Percentiles rank a stretch among this genome's conserved stretches.
These are phyloP conservation scores for Trichosanthes truncata DNA, from an alignment of 306 rosid species.

Conservation along the genomic window DNA sequence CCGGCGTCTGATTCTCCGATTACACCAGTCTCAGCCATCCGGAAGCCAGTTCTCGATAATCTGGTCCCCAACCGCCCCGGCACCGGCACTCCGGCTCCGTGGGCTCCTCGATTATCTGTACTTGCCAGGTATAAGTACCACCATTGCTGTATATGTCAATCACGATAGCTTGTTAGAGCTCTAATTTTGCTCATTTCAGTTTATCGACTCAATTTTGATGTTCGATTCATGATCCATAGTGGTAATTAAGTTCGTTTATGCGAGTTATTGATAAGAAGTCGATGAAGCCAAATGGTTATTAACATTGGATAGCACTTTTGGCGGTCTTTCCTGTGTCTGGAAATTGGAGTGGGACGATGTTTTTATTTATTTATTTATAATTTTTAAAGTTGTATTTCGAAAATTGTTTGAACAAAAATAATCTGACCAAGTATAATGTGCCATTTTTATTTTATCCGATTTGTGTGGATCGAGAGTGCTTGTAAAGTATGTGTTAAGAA, in stretches of 20 bases:
- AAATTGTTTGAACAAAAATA: neutral
- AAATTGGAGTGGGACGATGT: neutral
- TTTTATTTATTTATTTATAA: too few relatives aligned
- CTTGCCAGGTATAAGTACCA: conserved; percentile 52
- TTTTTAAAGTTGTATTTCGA: neutral
- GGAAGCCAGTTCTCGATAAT: conserved; percentile 19
- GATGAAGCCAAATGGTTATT: neutral
- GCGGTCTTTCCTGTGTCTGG: neutral
- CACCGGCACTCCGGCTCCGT: conserved; percentile 95
- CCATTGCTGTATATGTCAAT: neutral
- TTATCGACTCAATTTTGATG: neutral
- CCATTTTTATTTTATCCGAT: neutral
- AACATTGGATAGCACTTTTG: neutral
- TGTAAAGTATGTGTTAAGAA: neutral
- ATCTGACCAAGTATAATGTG: neutral
- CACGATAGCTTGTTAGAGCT: neutral
- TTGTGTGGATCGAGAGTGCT: neutral
- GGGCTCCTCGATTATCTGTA: conserved; percentile 91
- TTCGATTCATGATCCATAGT: neutral
- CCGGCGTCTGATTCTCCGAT: conserved; percentile 39
- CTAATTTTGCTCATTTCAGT: neutral
- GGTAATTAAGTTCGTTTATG: neutral
- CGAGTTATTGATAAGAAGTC: neutral
- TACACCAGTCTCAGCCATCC: conserved; percentile 41
- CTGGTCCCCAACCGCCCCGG: conserved; percentile 60